A percentile compares a stretch with the other conserved stretches of the same genome.
phyloP scores from a whole-genome alignment of 495 filamentous ascomycete species.

The Viridothelium virens region DNA sequence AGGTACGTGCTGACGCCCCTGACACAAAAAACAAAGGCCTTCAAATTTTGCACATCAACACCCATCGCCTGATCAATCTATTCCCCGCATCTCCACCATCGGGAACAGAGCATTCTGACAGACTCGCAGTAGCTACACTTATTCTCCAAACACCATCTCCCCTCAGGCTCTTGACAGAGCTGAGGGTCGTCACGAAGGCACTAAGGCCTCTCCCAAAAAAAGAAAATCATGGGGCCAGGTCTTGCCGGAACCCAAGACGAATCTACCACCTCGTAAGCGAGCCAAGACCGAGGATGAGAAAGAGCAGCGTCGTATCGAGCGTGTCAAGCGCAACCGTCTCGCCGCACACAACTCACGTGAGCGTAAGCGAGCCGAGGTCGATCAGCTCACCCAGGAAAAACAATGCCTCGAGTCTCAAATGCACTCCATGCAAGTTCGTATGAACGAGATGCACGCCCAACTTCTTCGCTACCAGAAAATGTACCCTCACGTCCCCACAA shows the following conservation, averaged over 20 bases:
- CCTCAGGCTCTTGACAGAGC: neutral
- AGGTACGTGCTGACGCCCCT: constrained; percentile 7
- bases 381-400: constrained; percentile 66
- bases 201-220: constrained; percentile 72
- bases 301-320: constrained; percentile 94
- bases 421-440: constrained; percentile 24
- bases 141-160: constrained; percentile 10
- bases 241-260: constrained; percentile 92
- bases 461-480: constrained; percentile 4
- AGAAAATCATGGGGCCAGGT: constrained; percentile 98
- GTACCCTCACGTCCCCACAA: constrained; percentile 8
- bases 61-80: neutral
- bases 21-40: neutral
- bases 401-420: constrained; percentile 18
- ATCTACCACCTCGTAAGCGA: constrained; percentile 91
- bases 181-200: neutral
- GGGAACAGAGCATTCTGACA: neutral
- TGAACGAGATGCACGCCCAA: constrained; percentile 8
- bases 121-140: neutral
- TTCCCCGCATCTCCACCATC: neutral
- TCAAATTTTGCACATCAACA: neutral
- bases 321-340: constrained; percentile 89
- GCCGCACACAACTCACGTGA: constrained; percentile 94
- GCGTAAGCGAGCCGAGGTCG: constrained; percentile 89
- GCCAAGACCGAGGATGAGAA: constrained; percentile 98